Conservation (phyloP, 2,329 filamentous ascomycete genomes). For the Alternaria panax region DNA sequence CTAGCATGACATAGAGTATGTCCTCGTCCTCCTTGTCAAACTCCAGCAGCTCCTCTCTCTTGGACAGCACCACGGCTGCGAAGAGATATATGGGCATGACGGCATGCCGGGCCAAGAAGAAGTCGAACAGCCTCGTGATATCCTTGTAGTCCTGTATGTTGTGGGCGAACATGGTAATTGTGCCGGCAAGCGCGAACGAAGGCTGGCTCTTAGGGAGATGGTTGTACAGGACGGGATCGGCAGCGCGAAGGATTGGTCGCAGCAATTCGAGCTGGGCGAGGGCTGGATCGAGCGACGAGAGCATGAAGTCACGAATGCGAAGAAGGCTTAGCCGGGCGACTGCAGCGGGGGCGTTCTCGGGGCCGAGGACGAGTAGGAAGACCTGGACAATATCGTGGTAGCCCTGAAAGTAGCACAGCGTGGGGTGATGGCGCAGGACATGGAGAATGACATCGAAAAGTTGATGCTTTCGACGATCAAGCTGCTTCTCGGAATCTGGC, state of each 20-base stretch:
- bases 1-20: slow-evolving; percentile 87
- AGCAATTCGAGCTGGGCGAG: slow-evolving; percentile 86
- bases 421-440: slow-evolving; percentile 80
- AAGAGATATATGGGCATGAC: slow-evolving; percentile 91
- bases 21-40: slow-evolving; percentile 78
- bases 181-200: slow-evolving; percentile 92
- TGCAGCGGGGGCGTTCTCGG: slow-evolving; percentile 65
- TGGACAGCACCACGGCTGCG: slow-evolving; percentile 74
- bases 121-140: slow-evolving; percentile 91
- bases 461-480: slow-evolving; percentile 74
- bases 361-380: slow-evolving; percentile 81
- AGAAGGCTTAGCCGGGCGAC: slow-evolving; percentile 85
- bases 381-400: slow-evolving; percentile 99
- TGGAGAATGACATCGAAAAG: slow-evolving; percentile 81
- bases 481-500: slow-evolving; percentile 74
- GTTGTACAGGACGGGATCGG: slow-evolving; percentile 73
- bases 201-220: slow-evolving; percentile 83
- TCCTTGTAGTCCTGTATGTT: slow-evolving; percentile 89
- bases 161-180: slow-evolving; percentile 94
- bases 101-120: slow-evolving; percentile 85
- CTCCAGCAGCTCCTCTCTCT: slow-evolving; percentile 83
- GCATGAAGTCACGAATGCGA: slow-evolving; percentile 96
- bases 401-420: slow-evolving; percentile 95
- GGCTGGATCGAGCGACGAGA: slow-evolving; percentile 82
- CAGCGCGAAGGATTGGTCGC: slow-evolving; percentile 76